Conservation (phyloP, 345 rosid species). For the Rubroshorea leprosula region DNA sequence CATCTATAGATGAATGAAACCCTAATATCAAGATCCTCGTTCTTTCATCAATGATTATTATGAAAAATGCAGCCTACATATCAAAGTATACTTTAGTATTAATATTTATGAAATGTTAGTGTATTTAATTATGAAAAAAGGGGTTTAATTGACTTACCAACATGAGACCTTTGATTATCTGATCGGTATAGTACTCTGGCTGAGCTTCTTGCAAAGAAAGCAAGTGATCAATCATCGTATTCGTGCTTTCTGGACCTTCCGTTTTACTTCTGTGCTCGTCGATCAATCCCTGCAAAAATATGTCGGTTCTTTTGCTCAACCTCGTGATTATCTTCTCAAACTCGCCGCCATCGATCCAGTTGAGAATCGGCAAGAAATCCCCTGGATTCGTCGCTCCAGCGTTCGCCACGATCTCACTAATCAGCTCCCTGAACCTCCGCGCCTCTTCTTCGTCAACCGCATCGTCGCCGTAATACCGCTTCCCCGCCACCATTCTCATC, state of each 20-base stretch:
- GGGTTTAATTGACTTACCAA: too few species aligned
- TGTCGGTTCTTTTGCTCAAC: constrained; percentile 19
- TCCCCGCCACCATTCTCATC: constrained; percentile 46
- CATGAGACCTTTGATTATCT: constrained; percentile 17
- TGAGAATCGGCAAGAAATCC: constrained; percentile 24
- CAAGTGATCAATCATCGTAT: constrained; percentile 28
- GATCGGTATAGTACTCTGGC: constrained; percentile 25
- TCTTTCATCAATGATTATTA: too few species aligned
- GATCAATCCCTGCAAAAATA: constrained; percentile 24
- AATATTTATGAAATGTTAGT: too few species aligned
- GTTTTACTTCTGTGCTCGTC: constrained; percentile 18
- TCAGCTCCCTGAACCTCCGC: constrained; percentile 26
- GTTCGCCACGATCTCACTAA: constrained; percentile 21
- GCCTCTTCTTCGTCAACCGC: constrained; percentile 25
- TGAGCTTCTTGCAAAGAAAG: constrained; percentile 29
- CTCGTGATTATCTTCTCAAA: constrained; percentile 15
- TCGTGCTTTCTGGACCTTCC: constrained; percentile 11
- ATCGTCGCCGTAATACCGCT: constrained; percentile 36
- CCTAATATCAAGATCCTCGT: too few species aligned
- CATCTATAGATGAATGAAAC: too few species aligned
- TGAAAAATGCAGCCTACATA: too few species aligned
- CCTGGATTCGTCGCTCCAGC: constrained; percentile 21
- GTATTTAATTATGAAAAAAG: too few species aligned
- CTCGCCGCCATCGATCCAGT: constrained; percentile 12
- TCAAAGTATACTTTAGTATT: too few species aligned